Evolutionary conservation across 1,284 basidiomycete species (phyloP), one percentile per base, ranked within the genome.

Genomic region (Macrocystidia cucumis): DNA sequence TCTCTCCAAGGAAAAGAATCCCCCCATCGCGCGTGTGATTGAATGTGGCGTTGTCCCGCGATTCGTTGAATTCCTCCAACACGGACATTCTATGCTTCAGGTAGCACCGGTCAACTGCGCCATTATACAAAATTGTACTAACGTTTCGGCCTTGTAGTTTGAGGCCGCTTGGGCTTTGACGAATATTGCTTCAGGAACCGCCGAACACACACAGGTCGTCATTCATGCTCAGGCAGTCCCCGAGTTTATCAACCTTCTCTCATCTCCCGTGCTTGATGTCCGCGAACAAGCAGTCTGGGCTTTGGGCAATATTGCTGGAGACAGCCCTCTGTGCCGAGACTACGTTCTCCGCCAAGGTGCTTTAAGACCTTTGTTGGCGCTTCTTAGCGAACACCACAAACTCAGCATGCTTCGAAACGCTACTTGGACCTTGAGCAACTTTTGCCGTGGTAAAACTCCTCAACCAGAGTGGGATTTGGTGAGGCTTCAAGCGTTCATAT

Each of bases 141-240:
- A 44, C 21, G 5, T 13, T 16, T 9, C 39, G 34, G 36, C 21
- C 27, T 33, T 47, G 40, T 36, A 98, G 90, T 98, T 98, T 54
- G 95, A 98, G 64, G 95, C 96, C 35, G 96, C 96, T 5, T 99
- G 96, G 96, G 96, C 96, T 29, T 74, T 99, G 49, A 98, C 96
- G 52, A 99, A 99, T 71, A 98, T 99, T 49, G 96, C 96, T 11
- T 98, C 96, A 35, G 96, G 96, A 33, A 99, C 96, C 23, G 93
- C 93, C 21, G 91, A 96, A 47, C 96, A 99, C 62, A 99, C 93
- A 30, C 91, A 97, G 65, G 91, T 97, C 41, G 96, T 98, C 38
- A 98, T 99, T 60, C 80, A 76, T 46, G 87, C 92, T 21, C 82
- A 86, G 40, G 95, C 95, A 25, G 93, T 98, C 18, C 93, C 93